These are phyloP conservation scores for Colletotrichum sp. DNA, from an alignment of 2,329 filamentous ascomycete genomes.

Conservation along the genomic window DNA sequence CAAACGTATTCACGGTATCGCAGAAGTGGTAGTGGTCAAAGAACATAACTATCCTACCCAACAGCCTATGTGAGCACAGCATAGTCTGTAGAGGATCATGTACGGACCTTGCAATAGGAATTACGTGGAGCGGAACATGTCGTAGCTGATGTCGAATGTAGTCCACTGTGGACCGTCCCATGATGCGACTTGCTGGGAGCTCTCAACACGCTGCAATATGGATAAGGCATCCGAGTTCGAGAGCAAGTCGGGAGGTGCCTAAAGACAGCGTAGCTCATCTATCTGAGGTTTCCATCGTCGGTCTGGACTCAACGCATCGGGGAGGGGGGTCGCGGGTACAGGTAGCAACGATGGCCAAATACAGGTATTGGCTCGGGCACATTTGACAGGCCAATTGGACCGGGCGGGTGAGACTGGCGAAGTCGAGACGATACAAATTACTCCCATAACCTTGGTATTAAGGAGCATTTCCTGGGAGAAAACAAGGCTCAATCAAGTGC, in stretches of 20 bases:
- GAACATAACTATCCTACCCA: no score
- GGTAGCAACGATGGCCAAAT: not conserved
- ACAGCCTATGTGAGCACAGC: no score
- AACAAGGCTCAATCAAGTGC: not conserved
- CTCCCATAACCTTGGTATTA: not conserved
- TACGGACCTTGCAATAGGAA: not conserved
- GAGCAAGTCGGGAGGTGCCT: not conserved
- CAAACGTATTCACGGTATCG: no score
- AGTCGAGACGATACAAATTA: not conserved
- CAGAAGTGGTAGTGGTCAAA: no score
- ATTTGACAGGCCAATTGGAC: not conserved
- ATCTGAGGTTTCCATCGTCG: not conserved
- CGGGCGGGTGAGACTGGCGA: not conserved
- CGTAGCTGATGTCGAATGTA: not conserved
- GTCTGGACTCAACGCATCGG: not conserved
- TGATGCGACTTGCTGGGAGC: not conserved
- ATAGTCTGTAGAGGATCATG: no score
- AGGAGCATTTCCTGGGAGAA: not conserved
- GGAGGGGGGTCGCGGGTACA: not conserved
- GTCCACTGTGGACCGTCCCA: not conserved
- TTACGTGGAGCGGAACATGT: not conserved
- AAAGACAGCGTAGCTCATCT: not conserved
- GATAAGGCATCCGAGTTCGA: not conserved
- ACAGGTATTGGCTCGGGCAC: not conserved
- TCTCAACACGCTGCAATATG: not conserved